Evolutionary conservation across 2,329 filamentous ascomycete species (phyloP).

Genomic region (Herpotrichia juniperi): DNA sequence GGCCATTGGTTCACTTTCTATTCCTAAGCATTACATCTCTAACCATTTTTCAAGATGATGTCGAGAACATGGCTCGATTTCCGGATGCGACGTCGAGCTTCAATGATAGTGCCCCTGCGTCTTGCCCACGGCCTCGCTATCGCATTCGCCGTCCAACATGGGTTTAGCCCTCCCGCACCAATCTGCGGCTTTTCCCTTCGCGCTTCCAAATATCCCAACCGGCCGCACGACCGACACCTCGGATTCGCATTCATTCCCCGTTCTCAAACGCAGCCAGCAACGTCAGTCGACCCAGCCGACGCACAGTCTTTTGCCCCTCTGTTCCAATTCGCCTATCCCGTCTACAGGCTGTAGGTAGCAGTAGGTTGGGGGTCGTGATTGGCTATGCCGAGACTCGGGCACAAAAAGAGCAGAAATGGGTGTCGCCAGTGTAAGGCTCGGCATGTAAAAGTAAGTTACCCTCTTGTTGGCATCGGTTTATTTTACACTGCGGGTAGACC

Average conservation of each 20-base stretch:
- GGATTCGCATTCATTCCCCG: constrained; percentile 1
- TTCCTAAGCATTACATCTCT: too few relatives aligned
- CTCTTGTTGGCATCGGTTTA: not conserved
- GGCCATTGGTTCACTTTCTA: not conserved
- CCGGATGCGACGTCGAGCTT: too few relatives aligned
- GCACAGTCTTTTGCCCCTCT: too few relatives aligned
- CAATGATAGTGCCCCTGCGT: too few relatives aligned
- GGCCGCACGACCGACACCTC: constrained; percentile 3
- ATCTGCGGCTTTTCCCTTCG: not conserved
- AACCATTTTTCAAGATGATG: too few relatives aligned
- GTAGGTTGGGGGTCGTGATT: not conserved
- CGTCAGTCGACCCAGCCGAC: not conserved
- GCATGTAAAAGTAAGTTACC: constrained; percentile 43
- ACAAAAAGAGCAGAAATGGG: constrained; percentile 44
- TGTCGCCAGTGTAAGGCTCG: constrained; percentile 45
- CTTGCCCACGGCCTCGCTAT: not conserved
- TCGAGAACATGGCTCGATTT: too few relatives aligned
- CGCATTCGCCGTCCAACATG: not conserved
- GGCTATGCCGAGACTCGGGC: constrained; percentile 43
- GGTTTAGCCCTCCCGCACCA: not conserved
- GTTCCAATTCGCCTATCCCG: too few relatives aligned
- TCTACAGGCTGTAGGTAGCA: too few relatives aligned
- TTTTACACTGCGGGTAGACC: not conserved
- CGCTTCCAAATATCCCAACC: not conserved
- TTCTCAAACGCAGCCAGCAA: not conserved